These are phyloP conservation scores for Phytophthora sp. DNA, from an alignment of 352 stramenopile species.

Conservation along the genomic window DNA sequence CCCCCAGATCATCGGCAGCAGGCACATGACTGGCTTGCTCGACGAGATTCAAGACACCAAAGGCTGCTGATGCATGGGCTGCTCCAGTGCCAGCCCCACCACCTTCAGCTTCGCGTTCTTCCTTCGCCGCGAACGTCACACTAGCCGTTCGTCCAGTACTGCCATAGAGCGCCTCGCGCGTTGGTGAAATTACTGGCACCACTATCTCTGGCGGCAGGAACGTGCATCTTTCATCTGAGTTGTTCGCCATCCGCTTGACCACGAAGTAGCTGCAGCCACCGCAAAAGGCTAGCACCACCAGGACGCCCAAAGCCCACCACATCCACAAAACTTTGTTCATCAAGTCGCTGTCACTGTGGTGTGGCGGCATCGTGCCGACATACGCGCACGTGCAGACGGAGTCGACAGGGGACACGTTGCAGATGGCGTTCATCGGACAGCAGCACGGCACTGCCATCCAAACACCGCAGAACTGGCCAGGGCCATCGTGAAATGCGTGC, in stretches of 20 bases:
- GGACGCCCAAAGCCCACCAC: slow-evolving; percentile 13
- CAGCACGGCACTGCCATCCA: slow-evolving; percentile 33
- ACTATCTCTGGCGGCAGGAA: not conserved
- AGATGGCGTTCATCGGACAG: slow-evolving; percentile 27
- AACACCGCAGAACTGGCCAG: slow-evolving; percentile 23
- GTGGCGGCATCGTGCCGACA: slow-evolving; percentile 12
- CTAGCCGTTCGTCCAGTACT: not conserved
- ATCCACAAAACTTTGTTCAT: slow-evolving; percentile 21
- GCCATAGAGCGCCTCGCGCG: not conserved
- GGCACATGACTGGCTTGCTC: not conserved
- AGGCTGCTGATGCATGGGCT: not conserved
- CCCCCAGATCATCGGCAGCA: not conserved
- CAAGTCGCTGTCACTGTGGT: slow-evolving; percentile 18
- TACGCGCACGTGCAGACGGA: slow-evolving; percentile 32
- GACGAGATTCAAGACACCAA: not conserved
- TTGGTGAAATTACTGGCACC: not conserved
- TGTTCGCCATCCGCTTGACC: slow-evolving; percentile 2
- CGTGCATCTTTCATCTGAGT: not conserved
- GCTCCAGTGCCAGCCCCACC: not conserved
- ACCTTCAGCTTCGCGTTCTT: not conserved
- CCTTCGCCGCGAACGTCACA: not conserved
- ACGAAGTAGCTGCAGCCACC: slow-evolving; percentile 8
- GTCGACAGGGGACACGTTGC: slow-evolving; percentile 24
- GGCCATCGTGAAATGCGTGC: slow-evolving; percentile 23
- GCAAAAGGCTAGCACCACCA: not conserved